Evolutionary conservation across 1,284 basidiomycete genomes (phyloP).

Genomic region (Apiotrichum akiyoshidainum): DNA sequence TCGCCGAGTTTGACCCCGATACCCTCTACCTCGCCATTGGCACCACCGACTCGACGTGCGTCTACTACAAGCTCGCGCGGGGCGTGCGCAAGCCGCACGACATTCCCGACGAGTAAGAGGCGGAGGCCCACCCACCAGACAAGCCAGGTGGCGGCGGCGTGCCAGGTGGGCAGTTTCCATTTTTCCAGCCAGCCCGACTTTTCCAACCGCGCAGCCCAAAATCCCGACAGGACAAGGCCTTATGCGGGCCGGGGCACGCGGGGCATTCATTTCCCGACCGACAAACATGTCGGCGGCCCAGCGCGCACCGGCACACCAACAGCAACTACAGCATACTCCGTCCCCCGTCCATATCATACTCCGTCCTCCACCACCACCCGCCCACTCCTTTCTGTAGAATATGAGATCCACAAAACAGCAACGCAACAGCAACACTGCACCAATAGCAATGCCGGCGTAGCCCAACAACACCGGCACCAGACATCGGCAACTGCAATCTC

Average conservation of each 20-base stretch:
- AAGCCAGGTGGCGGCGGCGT: background rate
- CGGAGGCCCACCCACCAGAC: too few relatives aligned
- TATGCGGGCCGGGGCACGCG: too few relatives aligned
- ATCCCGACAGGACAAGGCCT: too few relatives aligned
- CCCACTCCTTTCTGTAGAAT: slow-evolving; percentile 2
- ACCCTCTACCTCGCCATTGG: slow-evolving; percentile 49
- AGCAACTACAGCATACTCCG: background rate
- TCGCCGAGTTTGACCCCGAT: slow-evolving; percentile 36
- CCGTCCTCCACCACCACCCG: too few relatives aligned
- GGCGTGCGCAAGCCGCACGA: slow-evolving; percentile 52
- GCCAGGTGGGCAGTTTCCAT: background rate
- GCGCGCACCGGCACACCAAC: background rate
- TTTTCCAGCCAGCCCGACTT: background rate
- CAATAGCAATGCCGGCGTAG: too few relatives aligned
- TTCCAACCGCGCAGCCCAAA: too few relatives aligned
- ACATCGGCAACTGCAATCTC: too few relatives aligned
- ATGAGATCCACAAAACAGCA: background rate
- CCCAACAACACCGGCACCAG: too few relatives aligned
- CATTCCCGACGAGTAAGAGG: slow-evolving; percentile 51
- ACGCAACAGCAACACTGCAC: too few relatives aligned
- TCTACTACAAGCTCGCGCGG: slow-evolving; percentile 51
- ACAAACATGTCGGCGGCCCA: too few relatives aligned
- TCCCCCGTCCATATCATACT: too few relatives aligned
- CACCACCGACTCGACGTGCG: slow-evolving; percentile 48
- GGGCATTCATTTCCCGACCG: too few relatives aligned